Base-by-base conservation (phyloP, 2,329 filamentous ascomycete species). In the Ophiocordyceps camponoti-floridani region DNA sequence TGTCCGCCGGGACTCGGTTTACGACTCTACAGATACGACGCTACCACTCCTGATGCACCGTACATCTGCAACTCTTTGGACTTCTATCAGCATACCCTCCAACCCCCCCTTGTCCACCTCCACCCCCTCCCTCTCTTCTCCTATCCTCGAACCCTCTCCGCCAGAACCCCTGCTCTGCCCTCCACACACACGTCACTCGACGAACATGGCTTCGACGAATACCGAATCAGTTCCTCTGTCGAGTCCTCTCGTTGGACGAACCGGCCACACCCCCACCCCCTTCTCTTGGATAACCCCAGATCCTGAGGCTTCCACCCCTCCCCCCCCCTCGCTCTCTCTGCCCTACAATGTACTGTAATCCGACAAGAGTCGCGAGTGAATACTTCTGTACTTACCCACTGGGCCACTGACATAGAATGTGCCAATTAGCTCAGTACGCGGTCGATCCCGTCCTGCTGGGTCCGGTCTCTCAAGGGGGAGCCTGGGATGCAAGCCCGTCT, bases 271-370 rank as follows among this genome's bases (percentile, higher is more conserved):
- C 31, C 31, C 41, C 48, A 35, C 45, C 41, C 45, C 41, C 46
- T 42, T n/a, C 18, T 31, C 42, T 16, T 33, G 31, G 31, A 35
- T 35, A 35, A 35, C 31, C 31, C 31, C 31, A 35, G 31, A 35
- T 35, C 31, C 31, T 14, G 50, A 52, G 49, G 47, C 47, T 53
- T 46, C 49, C 42, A 44, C 38, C 18, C 41, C 26, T n/a, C 41
- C 40, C 40, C 27, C 27, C 40, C 12, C 41, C 31, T 35, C 31
- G 12, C 31, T 35, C 31, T 43, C 33, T 47, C 45, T 47, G 45
- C 48, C 48, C 47, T 47, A 46, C 31, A 35, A 35, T 45, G 43
- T 43, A 33, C 28, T 35, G 31, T 6, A 6, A 35, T 35, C 31
- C 31, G 31, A 35, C 31, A 35, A 35, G 31, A 35, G 13, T 12